A percentile compares a stretch with the other conserved stretches of the same genome.
Evolutionary conservation across 2,329 filamentous ascomycete genomes (phyloP).

Genomic region (Dactylellina parvicollis): DNA sequence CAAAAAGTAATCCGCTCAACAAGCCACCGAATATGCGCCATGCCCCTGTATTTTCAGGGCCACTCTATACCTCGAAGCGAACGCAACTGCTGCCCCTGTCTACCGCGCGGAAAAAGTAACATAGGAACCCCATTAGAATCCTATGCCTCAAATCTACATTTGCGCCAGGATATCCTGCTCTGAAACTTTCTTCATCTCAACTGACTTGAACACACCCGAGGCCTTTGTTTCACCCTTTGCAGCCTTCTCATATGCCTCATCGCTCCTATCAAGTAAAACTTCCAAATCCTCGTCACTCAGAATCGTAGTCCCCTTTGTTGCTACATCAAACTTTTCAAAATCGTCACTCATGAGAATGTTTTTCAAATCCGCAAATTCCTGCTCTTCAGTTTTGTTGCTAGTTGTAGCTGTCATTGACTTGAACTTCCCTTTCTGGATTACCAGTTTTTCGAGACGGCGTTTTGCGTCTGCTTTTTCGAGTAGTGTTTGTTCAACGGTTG

Average conservation of each 20-base stretch:
- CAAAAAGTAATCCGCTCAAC: not conserved
- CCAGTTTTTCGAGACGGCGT: constrained; percentile 87
- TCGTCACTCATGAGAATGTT: constrained; percentile 77
- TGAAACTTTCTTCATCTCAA: constrained; percentile 45
- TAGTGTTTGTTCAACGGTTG: constrained; percentile 88
- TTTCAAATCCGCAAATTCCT: constrained; percentile 64
- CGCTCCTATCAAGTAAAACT: constrained; percentile 78
- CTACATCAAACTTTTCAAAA: constrained; percentile 71
- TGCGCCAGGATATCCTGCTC: constrained; percentile 50
- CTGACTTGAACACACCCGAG: constrained; percentile 50
- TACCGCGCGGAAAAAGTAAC: too few species aligned
- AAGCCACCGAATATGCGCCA: constrained; percentile 1
- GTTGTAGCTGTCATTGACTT: constrained; percentile 67
- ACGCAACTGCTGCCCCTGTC: too few species aligned
- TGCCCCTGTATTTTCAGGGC: too few species aligned
- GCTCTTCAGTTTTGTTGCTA: constrained; percentile 68
- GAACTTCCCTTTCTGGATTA: constrained; percentile 93
- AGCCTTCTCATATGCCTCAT: constrained; percentile 68
- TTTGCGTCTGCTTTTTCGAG: constrained; percentile 91
- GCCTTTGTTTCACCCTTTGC: constrained; percentile 49
- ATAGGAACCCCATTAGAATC: too few species aligned
- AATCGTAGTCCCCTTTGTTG: constrained; percentile 71
- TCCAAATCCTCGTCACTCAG: constrained; percentile 80
- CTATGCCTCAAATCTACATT: constrained; percentile 10
- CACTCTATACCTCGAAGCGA: too few species aligned